Base-by-base conservation (phyloP, 1,139 yeast genomes). In the Pichia sorboxylosa region DNA sequence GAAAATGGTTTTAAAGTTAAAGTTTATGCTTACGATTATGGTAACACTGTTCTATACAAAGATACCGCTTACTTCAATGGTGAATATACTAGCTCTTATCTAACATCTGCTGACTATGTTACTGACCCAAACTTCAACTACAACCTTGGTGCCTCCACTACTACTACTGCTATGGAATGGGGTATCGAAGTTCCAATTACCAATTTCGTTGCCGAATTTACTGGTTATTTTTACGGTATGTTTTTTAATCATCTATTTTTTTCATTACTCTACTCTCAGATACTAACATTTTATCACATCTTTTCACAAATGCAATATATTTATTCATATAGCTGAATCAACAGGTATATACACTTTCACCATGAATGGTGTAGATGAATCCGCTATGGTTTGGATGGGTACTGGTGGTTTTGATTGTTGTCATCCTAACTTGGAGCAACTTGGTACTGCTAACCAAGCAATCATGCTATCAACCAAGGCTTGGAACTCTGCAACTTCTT, bases 341-440 rank as follows among this genome's bases (percentile, higher is more conserved):
- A 38, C 47, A 10, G 59, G 59, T 37, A 30, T 41, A 6, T 54
- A 53, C 30, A 40, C 43, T 2, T 42, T 54, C 24, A 17, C 32
- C 6, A 28, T 51, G 17, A 23, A 30, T 7, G 13, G 23, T 3
- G 41, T 43, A 21, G 58, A 55, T 41, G 56, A 55, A 40, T 40
- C 47, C 13, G 51, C 44, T 4, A 40, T 44, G 41, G 38, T 53
- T 3, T 42, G 43, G 30, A 30, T 54, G 31, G 58, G 55, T 24
- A 37, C 38, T 17, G 43, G 41, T 30, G 57, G 53, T 4, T 50
- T 53, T 25, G 44, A 36, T 15, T 55, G 59, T 40, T 55, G 59
- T 42, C 32, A 39, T 17, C 40, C 42, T 7, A 33, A 37, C 17
- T 14, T 30, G 11, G 9, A 22, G 10, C 32, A 36, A 14, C 30